Conservation (phyloP, 2,329 filamentous ascomycete genomes). For the Pyrenochaeta sp. region DNA sequence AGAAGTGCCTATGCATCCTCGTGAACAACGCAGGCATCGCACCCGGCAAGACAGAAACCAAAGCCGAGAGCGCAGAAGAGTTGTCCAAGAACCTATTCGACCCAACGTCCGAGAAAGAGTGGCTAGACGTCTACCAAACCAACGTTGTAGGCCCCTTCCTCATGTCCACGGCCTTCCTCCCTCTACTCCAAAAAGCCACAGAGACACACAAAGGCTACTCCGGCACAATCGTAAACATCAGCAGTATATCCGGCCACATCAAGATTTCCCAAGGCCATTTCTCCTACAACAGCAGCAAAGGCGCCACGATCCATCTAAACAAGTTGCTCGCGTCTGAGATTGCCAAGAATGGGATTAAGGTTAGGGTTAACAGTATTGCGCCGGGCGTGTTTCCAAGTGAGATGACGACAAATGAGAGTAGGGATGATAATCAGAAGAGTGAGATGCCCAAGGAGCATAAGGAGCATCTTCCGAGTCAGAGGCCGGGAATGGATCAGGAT, state of each 20-base stretch:
- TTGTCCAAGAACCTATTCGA: slow-evolving; percentile 57
- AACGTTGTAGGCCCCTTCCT: slow-evolving; percentile 60
- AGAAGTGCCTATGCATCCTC: slow-evolving; percentile 56
- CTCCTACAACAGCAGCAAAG: slow-evolving; percentile 60
- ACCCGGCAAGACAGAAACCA: slow-evolving; percentile 46
- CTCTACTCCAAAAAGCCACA: slow-evolving; percentile 55
- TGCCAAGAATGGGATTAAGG: slow-evolving; percentile 60
- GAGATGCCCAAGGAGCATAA: slow-evolving; percentile 63
- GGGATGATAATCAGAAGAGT: slow-evolving; percentile 62
- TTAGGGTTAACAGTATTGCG: slow-evolving; percentile 66
- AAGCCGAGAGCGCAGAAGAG: slow-evolving; percentile 54
- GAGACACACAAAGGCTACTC: slow-evolving; percentile 54
- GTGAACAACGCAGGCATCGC: slow-evolving; percentile 60
- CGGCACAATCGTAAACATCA: slow-evolving; percentile 57
- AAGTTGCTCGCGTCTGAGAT: slow-evolving; percentile 64
- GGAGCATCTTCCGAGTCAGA: slow-evolving; percentile 54
- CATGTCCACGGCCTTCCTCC: slow-evolving; percentile 58
- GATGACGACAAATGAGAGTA: slow-evolving; percentile 64
- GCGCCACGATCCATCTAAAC: slow-evolving; percentile 63
- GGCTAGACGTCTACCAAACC: slow-evolving; percentile 56
- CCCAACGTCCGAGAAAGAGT: slow-evolving; percentile 55
- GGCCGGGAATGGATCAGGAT: slow-evolving; percentile 66
- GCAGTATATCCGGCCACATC: slow-evolving; percentile 56
- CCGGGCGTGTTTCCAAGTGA: slow-evolving; percentile 66
- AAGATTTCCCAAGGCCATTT: slow-evolving; percentile 58